Evolutionary conservation across 106 monocot species (phyloP).

Genomic region (Acorus calamus): DNA sequence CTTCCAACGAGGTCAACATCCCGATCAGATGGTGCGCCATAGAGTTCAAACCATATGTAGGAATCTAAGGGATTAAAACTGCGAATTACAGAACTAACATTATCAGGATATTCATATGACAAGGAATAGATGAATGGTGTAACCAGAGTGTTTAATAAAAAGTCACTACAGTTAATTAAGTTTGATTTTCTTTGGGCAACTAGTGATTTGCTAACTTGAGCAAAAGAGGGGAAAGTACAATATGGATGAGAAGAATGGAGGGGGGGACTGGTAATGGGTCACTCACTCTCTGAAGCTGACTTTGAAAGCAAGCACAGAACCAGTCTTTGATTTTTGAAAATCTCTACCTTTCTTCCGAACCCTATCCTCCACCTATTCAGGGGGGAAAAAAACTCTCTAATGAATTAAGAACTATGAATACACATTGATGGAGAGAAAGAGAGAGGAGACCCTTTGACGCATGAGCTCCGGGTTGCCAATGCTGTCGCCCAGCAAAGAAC

Average conservation of each 20-base stretch:
- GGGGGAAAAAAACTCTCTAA: not conserved
- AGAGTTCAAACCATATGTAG: conserved; percentile 93
- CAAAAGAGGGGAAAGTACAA: not conserved
- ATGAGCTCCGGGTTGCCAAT: conserved; percentile 93
- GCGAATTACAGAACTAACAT: conserved; percentile 3
- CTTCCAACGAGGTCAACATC: conserved; percentile 93
- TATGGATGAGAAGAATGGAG: not conserved
- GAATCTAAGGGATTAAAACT: conserved; percentile 92
- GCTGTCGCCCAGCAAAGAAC: conserved; percentile 86
- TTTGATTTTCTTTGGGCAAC: too few species aligned
- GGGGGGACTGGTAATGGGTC: not conserved
- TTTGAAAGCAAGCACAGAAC: conserved; percentile 93
- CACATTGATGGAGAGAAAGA: not conserved
- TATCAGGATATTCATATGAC: too few species aligned
- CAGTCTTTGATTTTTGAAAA: conserved; percentile 76
- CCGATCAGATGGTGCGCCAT: conserved; percentile 79
- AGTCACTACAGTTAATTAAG: too few species aligned
- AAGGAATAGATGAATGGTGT: too few species aligned
- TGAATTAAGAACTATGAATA: not conserved
- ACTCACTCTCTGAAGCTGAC: conserved; percentile 97
- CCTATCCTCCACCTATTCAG: conserved; percentile 72
- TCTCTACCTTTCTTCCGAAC: conserved; percentile 81
- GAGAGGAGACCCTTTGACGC: conserved; percentile 61
- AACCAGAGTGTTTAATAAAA: too few species aligned
- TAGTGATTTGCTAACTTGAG: not conserved